Evolutionary conservation across 2,329 filamentous ascomycete genomes (phyloP), one percentile per base, ranked within the genome.

Genomic region (Hypocrella siamensis): DNA sequence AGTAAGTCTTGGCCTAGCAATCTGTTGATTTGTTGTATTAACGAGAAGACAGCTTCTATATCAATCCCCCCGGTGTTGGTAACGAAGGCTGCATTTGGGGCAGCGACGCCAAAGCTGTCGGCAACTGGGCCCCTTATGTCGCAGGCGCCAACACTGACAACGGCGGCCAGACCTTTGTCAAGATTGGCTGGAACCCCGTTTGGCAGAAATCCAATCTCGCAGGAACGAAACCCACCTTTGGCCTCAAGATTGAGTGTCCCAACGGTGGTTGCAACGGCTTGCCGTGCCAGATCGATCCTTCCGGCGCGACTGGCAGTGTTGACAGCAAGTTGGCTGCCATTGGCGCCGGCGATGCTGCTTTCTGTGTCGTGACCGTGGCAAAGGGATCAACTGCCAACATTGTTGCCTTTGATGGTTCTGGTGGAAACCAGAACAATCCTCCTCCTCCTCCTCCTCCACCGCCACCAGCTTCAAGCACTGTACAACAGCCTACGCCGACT

Each of bases 71-170:
- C 21, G 80, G 81, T 38, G 61, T 71, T 28, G 58, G 65, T 5
- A 57, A 60, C 5, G 65, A 73, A 31, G 79, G 69, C 31, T 88
- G 81, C 50, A 54, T 77, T 35, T 86, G 81, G 81, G 79, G 81
- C 35, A 67, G 67, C 28, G 61, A 61, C 7, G 57, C 59, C 26
- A 61, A 74, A 39, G 64, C 77, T 2, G 53, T 73, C 42, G 81
- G 80, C 31, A 86, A 86, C 58, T 86, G 81, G 81, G 63, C 69
- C 31, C 74, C 79, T 3, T 88, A 75, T 46, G 79, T 85, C 40
- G 75, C 76, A 11, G 81, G 81, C 36, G 75, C 78, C 35, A 86
- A 86, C 54, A 75, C 73, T 12, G 73, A 75, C 41, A 43, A 46
- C 29, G 61, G 54, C 31, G 81, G 80, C 31, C 55, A 69, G 38